Percentiles rank a stretch among this genome's conserved stretches.
These are phyloP conservation scores for Crithidia thermophila DNA, from an alignment of 208 protist genomes.

Conservation along the genomic window DNA sequence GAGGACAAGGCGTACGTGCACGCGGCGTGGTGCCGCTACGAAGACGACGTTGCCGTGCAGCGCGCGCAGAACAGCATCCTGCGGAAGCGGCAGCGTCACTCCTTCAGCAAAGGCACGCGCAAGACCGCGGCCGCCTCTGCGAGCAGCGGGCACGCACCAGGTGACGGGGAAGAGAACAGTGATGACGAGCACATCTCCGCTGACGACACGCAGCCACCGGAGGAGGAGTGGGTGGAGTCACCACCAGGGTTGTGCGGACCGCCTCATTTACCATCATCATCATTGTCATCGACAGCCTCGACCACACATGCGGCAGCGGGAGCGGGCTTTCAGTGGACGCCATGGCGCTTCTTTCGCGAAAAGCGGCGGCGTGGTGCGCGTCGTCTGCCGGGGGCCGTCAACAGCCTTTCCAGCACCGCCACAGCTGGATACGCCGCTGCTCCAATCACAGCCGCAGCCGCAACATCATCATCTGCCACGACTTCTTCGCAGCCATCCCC, in stretches of 20 bases:
- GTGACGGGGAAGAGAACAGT: not conserved
- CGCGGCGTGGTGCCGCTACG: slow-evolving; percentile 52
- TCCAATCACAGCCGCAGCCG: no score
- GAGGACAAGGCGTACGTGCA: slow-evolving; percentile 52
- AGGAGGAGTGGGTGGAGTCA: slow-evolving; percentile 30
- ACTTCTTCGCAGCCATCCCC: not conserved
- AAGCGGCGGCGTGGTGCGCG: slow-evolving; percentile 17
- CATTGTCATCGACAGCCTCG: not conserved
- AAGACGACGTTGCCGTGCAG: slow-evolving; percentile 37
- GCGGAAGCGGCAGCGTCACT: slow-evolving; percentile 31
- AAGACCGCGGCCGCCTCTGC: not conserved
- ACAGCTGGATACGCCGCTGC: no score
- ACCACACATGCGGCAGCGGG: not conserved
- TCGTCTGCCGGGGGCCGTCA: slow-evolving; percentile 1
- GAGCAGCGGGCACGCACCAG: not conserved
- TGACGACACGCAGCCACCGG: slow-evolving; percentile 22
- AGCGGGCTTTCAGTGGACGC: slow-evolving; percentile 29
- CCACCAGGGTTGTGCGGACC: slow-evolving; percentile 17
- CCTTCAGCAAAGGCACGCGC: slow-evolving; percentile 13
- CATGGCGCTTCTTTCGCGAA: slow-evolving; percentile 30
- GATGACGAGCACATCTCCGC: slow-evolving; percentile 6
- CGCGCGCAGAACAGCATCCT: slow-evolving; percentile 31
- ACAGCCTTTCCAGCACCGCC: no score
- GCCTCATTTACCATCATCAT: not conserved
- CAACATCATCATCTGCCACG: not conserved